A percentile compares a stretch with the other conserved stretches of the same genome.
Conservation (phyloP, 2,329 filamentous ascomycete genomes). For the Talaromyces sp. region DNA sequence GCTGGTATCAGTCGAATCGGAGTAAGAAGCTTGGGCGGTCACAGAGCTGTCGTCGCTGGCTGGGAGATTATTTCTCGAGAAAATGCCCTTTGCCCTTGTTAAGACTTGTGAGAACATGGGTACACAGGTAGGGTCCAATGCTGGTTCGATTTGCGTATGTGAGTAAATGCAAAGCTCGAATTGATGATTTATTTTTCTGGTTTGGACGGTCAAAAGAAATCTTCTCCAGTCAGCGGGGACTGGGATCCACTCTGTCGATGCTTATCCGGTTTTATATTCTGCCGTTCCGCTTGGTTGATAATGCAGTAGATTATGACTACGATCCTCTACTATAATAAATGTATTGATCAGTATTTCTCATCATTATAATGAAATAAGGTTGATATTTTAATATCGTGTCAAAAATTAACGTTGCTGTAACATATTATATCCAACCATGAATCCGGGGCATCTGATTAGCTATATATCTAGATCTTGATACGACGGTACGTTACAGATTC, state of each 20-base stretch:
- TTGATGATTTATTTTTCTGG: not conserved
- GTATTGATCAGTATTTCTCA: not conserved
- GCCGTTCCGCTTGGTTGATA: constrained; percentile 16
- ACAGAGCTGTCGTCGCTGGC: constrained; percentile 16
- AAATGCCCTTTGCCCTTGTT: constrained; percentile 43
- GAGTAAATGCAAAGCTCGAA: not conserved
- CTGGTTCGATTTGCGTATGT: not conserved
- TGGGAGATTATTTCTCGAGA: constrained; percentile 32
- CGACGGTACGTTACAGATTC: not conserved
- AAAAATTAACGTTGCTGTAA: not conserved
- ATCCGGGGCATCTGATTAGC: not conserved
- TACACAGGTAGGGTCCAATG: constrained; percentile 16
- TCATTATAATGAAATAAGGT: not conserved
- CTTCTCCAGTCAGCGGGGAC: constrained; percentile 12
- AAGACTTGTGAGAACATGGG: constrained; percentile 44
- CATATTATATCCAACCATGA: not conserved
- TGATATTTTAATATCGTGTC: not conserved
- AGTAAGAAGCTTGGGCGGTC: constrained; percentile 16
- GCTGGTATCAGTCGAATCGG: constrained; percentile 15
- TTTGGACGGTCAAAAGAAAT: constrained; percentile 4
- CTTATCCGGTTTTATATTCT: constrained; percentile 22
- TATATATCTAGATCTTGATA: not conserved
- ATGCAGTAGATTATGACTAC: not conserved
- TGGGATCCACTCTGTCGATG: constrained; percentile 1
- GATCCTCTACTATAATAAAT: not conserved